Evolutionary conservation across 768 basidiomycete species (phyloP).

Genomic region (Amanita exitialis): DNA sequence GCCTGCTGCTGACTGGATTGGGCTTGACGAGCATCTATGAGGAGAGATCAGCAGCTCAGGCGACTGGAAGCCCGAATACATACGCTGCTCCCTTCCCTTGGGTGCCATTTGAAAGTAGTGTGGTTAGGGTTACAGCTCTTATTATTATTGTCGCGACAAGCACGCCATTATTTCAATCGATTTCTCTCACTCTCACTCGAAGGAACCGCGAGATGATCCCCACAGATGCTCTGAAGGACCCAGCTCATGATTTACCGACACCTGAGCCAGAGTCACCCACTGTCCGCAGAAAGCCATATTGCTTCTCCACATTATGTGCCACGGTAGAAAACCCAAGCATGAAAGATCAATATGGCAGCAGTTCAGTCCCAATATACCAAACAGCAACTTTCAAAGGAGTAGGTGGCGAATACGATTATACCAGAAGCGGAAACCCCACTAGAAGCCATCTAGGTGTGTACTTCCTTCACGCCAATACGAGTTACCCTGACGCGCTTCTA

Average conservation of each 20-base stretch:
- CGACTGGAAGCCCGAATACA: conserved; percentile 9
- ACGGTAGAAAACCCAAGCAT: conserved; percentile 86
- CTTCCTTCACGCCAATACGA: conserved; percentile 4
- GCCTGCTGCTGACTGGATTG: conserved; percentile 29
- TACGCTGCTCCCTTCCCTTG: conserved; percentile 41
- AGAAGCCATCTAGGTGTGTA: conserved; percentile 80
- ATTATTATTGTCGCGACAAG: background rate
- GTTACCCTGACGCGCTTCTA: conserved; percentile 20
- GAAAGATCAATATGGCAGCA: conserved; percentile 94
- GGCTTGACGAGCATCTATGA: conserved; percentile 39
- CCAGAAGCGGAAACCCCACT: conserved; percentile 94
- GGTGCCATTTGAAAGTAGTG: conserved; percentile 26
- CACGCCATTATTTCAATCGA: background rate
- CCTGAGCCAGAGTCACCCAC: conserved; percentile 76
- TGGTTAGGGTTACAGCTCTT: conserved; percentile 3
- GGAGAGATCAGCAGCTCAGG: conserved; percentile 2
- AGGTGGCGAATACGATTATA: conserved; percentile 84
- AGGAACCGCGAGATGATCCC: conserved; percentile 18
- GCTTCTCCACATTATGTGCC: conserved; percentile 86
- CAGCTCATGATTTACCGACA: conserved; percentile 47
- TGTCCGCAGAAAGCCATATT: conserved; percentile 61
- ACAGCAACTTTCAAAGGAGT: conserved; percentile 97
- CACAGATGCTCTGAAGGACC: conserved; percentile 24
- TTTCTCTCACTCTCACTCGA: background rate
- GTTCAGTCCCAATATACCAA: conserved; percentile 96